Percentiles rank a stretch among this genome's conserved stretches.
phyloP scores from a whole-genome alignment of 495 filamentous ascomycete species.

The Tetracladium marchalianum region DNA sequence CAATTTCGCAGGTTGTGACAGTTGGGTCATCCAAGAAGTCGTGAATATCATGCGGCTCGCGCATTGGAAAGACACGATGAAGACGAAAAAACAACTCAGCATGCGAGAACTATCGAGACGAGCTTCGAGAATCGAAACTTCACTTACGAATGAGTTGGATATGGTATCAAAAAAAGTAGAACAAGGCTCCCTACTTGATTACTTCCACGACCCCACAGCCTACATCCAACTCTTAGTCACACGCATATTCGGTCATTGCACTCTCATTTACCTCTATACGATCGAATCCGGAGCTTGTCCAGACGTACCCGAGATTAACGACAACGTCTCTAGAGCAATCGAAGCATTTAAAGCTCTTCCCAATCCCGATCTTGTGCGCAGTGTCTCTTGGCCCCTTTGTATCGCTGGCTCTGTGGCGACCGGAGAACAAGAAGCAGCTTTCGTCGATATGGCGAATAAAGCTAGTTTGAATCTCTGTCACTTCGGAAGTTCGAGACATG shows the following conservation, averaged over 20 bases:
- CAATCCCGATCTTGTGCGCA: background rate
- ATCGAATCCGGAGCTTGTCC: constrained; percentile 19
- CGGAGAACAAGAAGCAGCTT: constrained; percentile 1
- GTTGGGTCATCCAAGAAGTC: constrained; percentile 3
- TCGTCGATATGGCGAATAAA: background rate
- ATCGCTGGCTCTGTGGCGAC: constrained; percentile 12
- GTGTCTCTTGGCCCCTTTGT: constrained; percentile 9
- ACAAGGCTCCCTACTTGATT: no score
- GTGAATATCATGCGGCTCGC: constrained; percentile 6
- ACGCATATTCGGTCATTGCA: background rate
- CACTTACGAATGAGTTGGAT: constrained; percentile 14
- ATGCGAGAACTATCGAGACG: constrained; percentile 24
- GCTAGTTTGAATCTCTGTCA: background rate
- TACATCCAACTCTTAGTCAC: background rate
- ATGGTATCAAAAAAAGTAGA: no score
- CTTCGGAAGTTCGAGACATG: constrained; percentile 4
- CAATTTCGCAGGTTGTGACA: constrained; percentile 8
- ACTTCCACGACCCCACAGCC: background rate
- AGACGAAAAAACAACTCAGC: constrained; percentile 14
- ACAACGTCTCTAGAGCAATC: background rate
- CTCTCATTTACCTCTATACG: constrained; percentile 3
- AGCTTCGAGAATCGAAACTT: constrained; percentile 21
- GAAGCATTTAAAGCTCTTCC: constrained; percentile 6
- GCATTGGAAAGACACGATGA: constrained; percentile 25
- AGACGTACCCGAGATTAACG: background rate